A percentile compares a stretch with the other conserved stretches of the same genome.
These are phyloP conservation scores for Boechera divaricarpa DNA, from an alignment of 345 rosid genomes.

Conservation along the genomic window DNA sequence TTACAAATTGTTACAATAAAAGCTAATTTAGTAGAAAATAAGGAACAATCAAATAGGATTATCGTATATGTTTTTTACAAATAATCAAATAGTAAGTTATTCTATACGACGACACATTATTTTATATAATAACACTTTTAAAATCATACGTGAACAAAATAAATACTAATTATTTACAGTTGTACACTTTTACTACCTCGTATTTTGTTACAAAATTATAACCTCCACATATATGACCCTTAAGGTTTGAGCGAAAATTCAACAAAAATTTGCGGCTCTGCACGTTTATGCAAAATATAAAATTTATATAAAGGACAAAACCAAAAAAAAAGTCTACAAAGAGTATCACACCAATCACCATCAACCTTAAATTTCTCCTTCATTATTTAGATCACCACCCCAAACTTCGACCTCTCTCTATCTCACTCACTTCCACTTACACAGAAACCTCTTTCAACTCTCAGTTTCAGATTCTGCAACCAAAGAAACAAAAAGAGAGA, in stretches of 20 bases:
- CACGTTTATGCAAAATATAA: neutral
- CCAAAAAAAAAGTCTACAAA: slow-evolving; percentile 35
- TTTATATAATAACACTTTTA: neutral
- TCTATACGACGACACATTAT: neutral
- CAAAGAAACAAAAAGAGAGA: neutral
- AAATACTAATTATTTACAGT: neutral
- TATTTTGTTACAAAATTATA: neutral
- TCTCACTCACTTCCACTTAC: slow-evolving; percentile 37
- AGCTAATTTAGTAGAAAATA: neutral
- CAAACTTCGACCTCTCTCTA: slow-evolving; percentile 28
- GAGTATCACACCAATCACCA: slow-evolving; percentile 45
- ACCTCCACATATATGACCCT: neutral
- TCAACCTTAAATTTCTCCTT: slow-evolving; percentile 39
- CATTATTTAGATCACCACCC: slow-evolving; percentile 44
- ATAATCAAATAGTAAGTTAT: no score
- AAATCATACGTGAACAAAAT: neutral
- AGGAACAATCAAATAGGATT: neutral
- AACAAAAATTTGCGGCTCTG: slow-evolving; percentile 37
- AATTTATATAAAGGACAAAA: neutral
- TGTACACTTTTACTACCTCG: neutral
- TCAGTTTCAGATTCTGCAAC: slow-evolving; percentile 28
- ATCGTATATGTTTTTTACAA: no score
- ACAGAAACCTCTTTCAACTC: slow-evolving; percentile 19
- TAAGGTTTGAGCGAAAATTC: slow-evolving; percentile 14
- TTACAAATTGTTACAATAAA: neutral